Base-by-base conservation (phyloP, 208 protist genomes). In the Acanthamoeba lenticulata region DNA sequence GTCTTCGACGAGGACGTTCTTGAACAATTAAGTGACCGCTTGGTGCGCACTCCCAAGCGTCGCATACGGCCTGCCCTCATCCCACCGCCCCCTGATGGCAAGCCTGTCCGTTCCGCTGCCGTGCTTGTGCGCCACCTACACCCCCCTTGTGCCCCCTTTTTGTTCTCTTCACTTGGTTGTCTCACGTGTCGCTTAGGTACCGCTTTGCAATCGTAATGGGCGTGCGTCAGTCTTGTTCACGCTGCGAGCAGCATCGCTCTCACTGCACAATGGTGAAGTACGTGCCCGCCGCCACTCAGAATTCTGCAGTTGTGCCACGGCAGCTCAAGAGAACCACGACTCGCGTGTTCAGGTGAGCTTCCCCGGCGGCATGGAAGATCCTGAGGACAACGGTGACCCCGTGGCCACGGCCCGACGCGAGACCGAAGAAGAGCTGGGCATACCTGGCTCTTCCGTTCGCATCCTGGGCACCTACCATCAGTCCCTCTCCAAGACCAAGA, bases 401-500 rank as follows among this genome's bases (percentile, higher is more conserved):
- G 65, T 93, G 11, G 88, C 44, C 21, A 93, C 88, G 11, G 88
- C 88, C n/a, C 62, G 24, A 7, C 88, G 88, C 32, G 88, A 93
- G 44, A 93, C 88, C 32, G 29, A 40, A 34, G 88, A 93, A 62
- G 88, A 93, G 62, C 4, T 93, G 36, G 88, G 88, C 62, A 27
- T 93, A n/a, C n/a, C 88, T 21, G 6, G 6, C 32, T 49, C 47
- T 36, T 45, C 47, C 5, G 69, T 90, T 27, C 85, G 85, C 47
- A 69, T 90, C 19, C 47, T 90, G 24, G 85, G 85, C 34, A 42
- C 85, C 52, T 90, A 72, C 27, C 85, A 90, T 32, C 55, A 90
- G 85, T 62, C 85, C 38, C 57, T 90, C 36, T 90, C 85, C 36
- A 90, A 90, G 42, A 90, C 85, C 29, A 69, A 69, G 55, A 90